Conservation (phyloP, 306 rosid genomes). For the Glycine soja region DNA sequence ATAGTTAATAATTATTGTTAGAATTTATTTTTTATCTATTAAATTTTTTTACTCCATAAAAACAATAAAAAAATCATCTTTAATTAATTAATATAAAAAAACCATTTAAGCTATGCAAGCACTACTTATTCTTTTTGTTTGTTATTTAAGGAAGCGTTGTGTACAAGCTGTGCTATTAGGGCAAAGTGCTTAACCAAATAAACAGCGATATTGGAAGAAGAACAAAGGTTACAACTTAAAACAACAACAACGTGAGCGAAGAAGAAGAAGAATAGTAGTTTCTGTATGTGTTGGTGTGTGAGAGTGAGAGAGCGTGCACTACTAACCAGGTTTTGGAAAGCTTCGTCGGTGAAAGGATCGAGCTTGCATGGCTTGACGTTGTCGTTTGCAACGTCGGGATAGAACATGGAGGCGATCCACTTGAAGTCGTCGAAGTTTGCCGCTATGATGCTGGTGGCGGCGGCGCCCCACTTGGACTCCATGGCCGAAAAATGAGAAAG, state of each 20-base stretch:
- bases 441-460: not conserved
- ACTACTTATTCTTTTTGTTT: too few species aligned
- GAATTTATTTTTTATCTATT: too few species aligned
- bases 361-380: constrained; percentile 47
- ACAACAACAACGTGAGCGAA: not conserved
- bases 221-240: not conserved
- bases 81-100: too few species aligned
- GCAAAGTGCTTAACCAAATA: too few species aligned
- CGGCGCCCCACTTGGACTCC: constrained; percentile 48
- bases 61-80: too few species aligned
- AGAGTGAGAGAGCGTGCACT: constrained; percentile 37
- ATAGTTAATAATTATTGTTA: too few species aligned
- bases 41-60: too few species aligned
- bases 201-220: too few species aligned
- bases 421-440: constrained; percentile 46
- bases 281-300: not conserved
- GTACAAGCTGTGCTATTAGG: not conserved
- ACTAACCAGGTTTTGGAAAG: constrained; percentile 64
- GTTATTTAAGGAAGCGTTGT: not conserved
- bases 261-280: too few species aligned
- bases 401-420: constrained; percentile 56
- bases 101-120: too few species aligned
- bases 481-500: constrained; percentile 45
- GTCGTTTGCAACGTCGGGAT: not conserved
- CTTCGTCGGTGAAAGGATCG: constrained; percentile 45